Base-by-base conservation (phyloP, 805 yeast genomes). In the Candida awuae region DNA sequence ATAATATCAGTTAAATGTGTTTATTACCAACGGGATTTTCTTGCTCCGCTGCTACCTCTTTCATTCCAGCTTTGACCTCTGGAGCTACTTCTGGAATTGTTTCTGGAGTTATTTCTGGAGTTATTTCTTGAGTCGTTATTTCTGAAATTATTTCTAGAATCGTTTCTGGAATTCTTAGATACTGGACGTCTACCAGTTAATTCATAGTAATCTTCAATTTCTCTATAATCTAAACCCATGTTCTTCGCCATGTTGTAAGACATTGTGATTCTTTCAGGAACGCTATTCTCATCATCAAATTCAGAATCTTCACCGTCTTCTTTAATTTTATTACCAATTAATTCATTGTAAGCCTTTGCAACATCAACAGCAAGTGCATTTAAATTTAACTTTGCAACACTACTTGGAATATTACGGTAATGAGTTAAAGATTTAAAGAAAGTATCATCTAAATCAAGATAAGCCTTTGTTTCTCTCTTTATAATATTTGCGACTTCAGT, bases 281-380 rank as follows among this genome's bases (percentile, higher is more conserved):
- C 34, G 10, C 30, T 29, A n/a, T 44, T 44, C 5, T 32, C 34
- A 22, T 31, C 35, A 25, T 29, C 30, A 16, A 19, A 35, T n/a
- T 38, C 35, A 31, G 26, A 19, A 15, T 35, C 22, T 27, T 42
- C 45, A n/a, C 19, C 38, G 19, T 33, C 17, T 20, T 40, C 43
- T 18, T 36, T 33, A 12, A 21, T 18, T 25, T 43, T 46, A 13
- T 38, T 39, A 46, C 53, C 55, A 2, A 45, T 32, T 38, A 59
- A 31, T 44, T 55, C 43, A 43, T 53, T 26, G 55, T 57, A 44
- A 37, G 63, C 52, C 19, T 53, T 49, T 18, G 59, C 50, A 22
- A 61, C 47, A 41, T 66, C 70, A 16, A 53, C 50, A 19, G 66
- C 52, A 15, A 62, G 43, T 14, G 50, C 57, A 9, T 49, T 48